Evolutionary conservation across 192 early-diverging fungal genomes (phyloP).

Genomic region (Kickxella alabastrina): DNA sequence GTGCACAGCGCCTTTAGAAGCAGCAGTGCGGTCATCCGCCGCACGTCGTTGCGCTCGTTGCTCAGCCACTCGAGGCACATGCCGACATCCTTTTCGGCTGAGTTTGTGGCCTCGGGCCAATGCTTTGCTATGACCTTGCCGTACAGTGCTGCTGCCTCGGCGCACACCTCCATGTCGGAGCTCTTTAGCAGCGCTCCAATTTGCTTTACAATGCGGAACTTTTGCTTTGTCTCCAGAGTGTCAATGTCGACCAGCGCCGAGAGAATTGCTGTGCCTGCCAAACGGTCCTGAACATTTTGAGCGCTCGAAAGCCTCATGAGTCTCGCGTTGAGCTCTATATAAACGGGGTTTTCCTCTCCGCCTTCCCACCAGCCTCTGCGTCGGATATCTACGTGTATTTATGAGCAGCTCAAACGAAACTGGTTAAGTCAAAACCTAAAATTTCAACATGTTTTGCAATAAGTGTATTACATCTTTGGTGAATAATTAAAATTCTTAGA

Average conservation of each 20-base stretch:
- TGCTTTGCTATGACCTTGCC: conserved; percentile 10
- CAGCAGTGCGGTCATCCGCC: conserved; percentile 19
- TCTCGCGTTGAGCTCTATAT: conserved; percentile 12
- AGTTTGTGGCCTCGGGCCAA: conserved; percentile 13
- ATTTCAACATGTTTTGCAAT: too few relatives aligned
- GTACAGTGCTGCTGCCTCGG: conserved; percentile 21
- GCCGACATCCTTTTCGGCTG: conserved; percentile 15
- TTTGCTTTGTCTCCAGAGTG: conserved; percentile 20
- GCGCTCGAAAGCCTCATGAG: conserved; percentile 9
- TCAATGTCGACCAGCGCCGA: conserved; percentile 14
- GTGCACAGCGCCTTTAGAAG: conserved; percentile 22
- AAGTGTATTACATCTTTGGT: neutral
- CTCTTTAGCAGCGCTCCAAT: conserved; percentile 8
- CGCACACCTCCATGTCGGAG: conserved; percentile 9
- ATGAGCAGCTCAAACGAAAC: too few relatives aligned
- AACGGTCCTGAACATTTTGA: conserved; percentile 7
- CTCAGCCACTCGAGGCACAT: conserved; percentile 28
- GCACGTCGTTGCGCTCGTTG: conserved; percentile 12
- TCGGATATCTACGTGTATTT: conserved; percentile 19
- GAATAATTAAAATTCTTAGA: neutral
- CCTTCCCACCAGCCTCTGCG: conserved; percentile 14
- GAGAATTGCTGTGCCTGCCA: conserved; percentile 21
- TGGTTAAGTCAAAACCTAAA: too few relatives aligned
- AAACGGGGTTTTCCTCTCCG: conserved; percentile 18
- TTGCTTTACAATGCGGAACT: conserved; percentile 19